Percentiles rank a stretch among this genome's conserved stretches.
These are phyloP conservation scores for Gossypium rotundifolium DNA, from an alignment of 345 rosid species.

Conservation along the genomic window DNA sequence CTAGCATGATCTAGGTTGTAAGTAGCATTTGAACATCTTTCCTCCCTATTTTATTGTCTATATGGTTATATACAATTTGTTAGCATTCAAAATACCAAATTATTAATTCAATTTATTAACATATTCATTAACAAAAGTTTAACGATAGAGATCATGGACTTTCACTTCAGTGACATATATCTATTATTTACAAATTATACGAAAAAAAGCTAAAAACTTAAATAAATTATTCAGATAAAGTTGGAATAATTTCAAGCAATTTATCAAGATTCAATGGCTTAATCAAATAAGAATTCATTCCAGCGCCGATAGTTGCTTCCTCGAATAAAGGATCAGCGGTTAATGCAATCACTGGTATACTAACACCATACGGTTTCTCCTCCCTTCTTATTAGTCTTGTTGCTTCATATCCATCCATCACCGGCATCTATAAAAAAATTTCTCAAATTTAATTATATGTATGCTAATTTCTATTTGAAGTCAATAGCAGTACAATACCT, in stretches of 20 bases:
- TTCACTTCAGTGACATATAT: too few species aligned
- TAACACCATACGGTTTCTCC: slow-evolving; percentile 22
- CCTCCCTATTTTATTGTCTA: too few species aligned
- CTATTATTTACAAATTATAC: too few species aligned
- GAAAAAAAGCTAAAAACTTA: too few species aligned
- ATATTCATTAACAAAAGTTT: too few species aligned
- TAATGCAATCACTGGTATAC: slow-evolving; percentile 31
- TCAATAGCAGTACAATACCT: slow-evolving; percentile 32
- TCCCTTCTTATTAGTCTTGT: slow-evolving; percentile 21
- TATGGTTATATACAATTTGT: too few species aligned
- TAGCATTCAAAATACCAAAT: too few species aligned
- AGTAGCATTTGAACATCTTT: too few species aligned
- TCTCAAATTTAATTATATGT: too few species aligned
- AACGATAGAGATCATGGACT: too few species aligned
- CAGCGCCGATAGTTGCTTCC: slow-evolving; percentile 22
- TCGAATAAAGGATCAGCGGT: slow-evolving; percentile 22
- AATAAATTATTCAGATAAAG: background rate
- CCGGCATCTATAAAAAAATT: slow-evolving; percentile 5
- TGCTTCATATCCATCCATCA: slow-evolving; percentile 15
- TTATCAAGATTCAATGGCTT: slow-evolving; percentile 22
- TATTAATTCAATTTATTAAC: too few species aligned
- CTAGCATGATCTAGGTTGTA: too few species aligned
- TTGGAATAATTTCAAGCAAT: slow-evolving; percentile 9
- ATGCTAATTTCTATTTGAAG: background rate
- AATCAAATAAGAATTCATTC: slow-evolving; percentile 33